Conservation (phyloP, 257 asterid genomes). For the Plantago elongata region DNA sequence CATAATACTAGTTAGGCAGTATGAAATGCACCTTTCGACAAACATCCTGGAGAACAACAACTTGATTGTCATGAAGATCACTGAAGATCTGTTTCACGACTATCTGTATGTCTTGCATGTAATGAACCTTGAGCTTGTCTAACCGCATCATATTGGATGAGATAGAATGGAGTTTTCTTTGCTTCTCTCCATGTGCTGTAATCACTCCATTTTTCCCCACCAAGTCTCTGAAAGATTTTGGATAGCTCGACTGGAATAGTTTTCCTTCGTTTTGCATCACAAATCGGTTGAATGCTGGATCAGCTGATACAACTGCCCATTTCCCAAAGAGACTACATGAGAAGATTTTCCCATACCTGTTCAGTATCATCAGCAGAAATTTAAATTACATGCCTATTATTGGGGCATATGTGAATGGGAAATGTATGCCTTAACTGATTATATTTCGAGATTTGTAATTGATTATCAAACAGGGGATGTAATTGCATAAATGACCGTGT, state of each 20-base stretch:
- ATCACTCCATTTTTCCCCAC: constrained; percentile 86
- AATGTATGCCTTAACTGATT: no score
- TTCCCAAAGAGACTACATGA: constrained; percentile 69
- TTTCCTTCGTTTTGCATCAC: constrained; percentile 84
- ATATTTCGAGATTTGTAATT: no score
- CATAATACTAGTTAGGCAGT: not conserved
- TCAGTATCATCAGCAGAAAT: not conserved
- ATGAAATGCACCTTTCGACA: constrained; percentile 58
- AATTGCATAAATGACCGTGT: no score
- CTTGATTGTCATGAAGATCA: constrained; percentile 43
- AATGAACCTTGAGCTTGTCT: constrained; percentile 69
- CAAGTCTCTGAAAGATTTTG: constrained; percentile 79
- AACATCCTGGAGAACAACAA: constrained; percentile 65
- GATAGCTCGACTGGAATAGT: constrained; percentile 81
- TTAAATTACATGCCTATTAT: not conserved
- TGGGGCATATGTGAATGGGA: no score
- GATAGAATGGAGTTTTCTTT: constrained; percentile 69
- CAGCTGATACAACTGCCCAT: constrained; percentile 81
- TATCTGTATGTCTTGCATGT: constrained; percentile 61
- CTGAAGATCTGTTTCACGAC: constrained; percentile 39
- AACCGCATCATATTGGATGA: constrained; percentile 85
- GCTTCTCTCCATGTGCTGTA: constrained; percentile 74
- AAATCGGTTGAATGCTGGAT: constrained; percentile 70
- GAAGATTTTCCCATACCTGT: constrained; percentile 76
- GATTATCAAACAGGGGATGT: no score